Evolutionary conservation across 257 asterid species (phyloP), one percentile per base, ranked within the genome.

Genomic region (Ehretia macrophylla): DNA sequence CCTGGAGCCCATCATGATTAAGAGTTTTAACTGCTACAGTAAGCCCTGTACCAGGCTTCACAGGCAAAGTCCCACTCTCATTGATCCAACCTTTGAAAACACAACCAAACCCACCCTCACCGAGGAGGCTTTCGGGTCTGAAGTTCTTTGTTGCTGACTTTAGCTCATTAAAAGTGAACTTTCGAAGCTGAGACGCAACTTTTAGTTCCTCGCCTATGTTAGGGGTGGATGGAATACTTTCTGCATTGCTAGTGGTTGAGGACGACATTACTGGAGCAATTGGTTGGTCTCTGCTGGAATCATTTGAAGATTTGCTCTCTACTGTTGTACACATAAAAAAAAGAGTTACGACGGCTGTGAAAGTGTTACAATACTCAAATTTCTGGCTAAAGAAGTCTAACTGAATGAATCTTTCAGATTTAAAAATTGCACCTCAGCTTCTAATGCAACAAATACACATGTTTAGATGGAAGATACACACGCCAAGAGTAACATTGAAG

Each of bases 91-190:
- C 98, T 64, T 87, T 90, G 72, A 72, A 87, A 67, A 90, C 98
- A 60, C 90, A 79, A 57, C 98, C 98, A 67, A 90, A 90, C 4
- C 98, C 96, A 17, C 98, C 98, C 69, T 80, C 87, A 12, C 98
- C 98, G 9, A 90, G 89, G 44, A 87, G 79, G 75, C 81, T 77
- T 67, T 87, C 94, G 0, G 87, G 79, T 72, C 82, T 78, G 51
- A 90, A 90, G 70, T 75, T 85, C 69, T 81, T 81, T 4, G 98
- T 90, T 3, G 95, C 96, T 51, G 69, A 60, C 71, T 72, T 83
- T 62, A 90, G 56, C 66, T 90, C 98, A 27, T 72, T 81, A 50
- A 74, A 87, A 62, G 75, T 56, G 72, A 90, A 87, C 51, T 74
- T 85, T 21, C 91, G 82, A 47, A 87, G 95, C 75, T 87, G 95